A percentile compares a stretch with the other conserved stretches of the same genome.
phyloP scores from a whole-genome alignment of 2,329 filamentous ascomycete genomes.

The Aureobasidium mangrovei region DNA sequence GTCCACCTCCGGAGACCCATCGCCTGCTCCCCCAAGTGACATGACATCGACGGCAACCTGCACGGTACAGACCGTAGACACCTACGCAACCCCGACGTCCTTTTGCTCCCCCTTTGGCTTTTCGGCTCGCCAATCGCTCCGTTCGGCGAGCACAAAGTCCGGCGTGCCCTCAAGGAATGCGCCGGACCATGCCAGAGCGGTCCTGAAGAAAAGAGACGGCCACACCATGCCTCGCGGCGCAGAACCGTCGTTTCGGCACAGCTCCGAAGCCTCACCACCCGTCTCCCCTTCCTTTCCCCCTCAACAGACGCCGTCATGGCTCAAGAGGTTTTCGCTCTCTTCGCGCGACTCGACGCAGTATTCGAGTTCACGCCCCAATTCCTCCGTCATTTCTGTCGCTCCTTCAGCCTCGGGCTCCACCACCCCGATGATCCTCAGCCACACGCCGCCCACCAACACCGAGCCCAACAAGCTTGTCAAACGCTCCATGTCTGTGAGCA shows the following conservation, averaged over 20 bases:
- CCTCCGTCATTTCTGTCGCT: slow-evolving; percentile 48
- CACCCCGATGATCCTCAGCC: slow-evolving; percentile 50
- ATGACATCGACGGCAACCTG: slow-evolving; percentile 18
- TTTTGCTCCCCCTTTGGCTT: slow-evolving; percentile 15
- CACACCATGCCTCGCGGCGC: slow-evolving; percentile 9
- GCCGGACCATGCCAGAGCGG: slow-evolving; percentile 13
- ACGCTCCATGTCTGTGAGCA: slow-evolving; percentile 51
- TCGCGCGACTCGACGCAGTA: slow-evolving; percentile 26
- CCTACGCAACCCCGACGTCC: slow-evolving; percentile 14
- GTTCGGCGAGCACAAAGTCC: slow-evolving; percentile 12
- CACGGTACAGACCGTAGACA: slow-evolving; percentile 17
- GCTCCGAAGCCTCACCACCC: slow-evolving; percentile 1
- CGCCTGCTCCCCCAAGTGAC: slow-evolving; percentile 13
- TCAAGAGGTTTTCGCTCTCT: slow-evolving; percentile 11
- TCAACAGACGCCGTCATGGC: slow-evolving; percentile 11
- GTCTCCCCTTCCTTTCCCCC: slow-evolving; percentile 12
- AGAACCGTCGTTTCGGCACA: neutral
- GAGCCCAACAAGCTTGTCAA: slow-evolving; percentile 70
- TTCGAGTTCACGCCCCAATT: slow-evolving; percentile 57
- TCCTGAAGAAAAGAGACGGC: slow-evolving; percentile 15
- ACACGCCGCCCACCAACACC: slow-evolving; percentile 20
- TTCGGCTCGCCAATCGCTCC: slow-evolving; percentile 14
- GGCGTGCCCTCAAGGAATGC: slow-evolving; percentile 13
- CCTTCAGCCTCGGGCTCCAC: slow-evolving; percentile 46
- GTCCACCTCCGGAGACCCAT: neutral